A percentile compares a stretch with the other conserved stretches of the same genome.
Conservation (phyloP, 768 basidiomycete species). For the Dendrothele bispora region DNA sequence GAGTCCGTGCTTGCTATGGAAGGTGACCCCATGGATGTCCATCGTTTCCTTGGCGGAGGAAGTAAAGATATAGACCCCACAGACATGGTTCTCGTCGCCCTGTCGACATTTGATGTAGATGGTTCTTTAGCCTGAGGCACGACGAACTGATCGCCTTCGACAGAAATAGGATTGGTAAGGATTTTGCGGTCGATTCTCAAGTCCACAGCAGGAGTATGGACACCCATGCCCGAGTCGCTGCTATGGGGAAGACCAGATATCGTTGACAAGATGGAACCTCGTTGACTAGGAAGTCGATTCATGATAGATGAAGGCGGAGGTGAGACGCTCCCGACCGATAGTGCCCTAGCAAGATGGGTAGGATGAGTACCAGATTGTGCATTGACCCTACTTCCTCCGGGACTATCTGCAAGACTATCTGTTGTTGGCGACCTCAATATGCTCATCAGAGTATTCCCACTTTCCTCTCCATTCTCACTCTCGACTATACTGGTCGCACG, state of each 20-base stretch:
- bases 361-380: constrained; percentile 9
- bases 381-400: constrained; percentile 16
- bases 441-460: constrained; percentile 53
- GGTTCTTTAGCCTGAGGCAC: too few relatives aligned
- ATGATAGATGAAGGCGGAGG: too few relatives aligned
- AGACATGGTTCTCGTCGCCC: constrained; percentile 27
- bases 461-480: constrained; percentile 22
- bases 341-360: too few relatives aligned
- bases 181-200: constrained; percentile 34
- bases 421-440: constrained; percentile 37
- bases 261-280: too few relatives aligned
- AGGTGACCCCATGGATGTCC: constrained; percentile 7
- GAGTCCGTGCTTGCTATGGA: too few relatives aligned
- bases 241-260: too few relatives aligned
- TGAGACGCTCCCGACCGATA: too few relatives aligned
- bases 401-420: constrained; percentile 9
- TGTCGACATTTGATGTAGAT: too few relatives aligned
- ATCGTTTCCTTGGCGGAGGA: constrained; percentile 29
- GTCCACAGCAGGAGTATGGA: constrained; percentile 7
- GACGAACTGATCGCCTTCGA: background rate
- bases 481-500: constrained; percentile 45
- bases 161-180: constrained; percentile 13
- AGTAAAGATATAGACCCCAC: constrained; percentile 29
- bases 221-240: constrained; percentile 21
- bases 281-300: too few relatives aligned